Conservation (phyloP, 192 early-diverging fungal species). For the Backusella circina region DNA sequence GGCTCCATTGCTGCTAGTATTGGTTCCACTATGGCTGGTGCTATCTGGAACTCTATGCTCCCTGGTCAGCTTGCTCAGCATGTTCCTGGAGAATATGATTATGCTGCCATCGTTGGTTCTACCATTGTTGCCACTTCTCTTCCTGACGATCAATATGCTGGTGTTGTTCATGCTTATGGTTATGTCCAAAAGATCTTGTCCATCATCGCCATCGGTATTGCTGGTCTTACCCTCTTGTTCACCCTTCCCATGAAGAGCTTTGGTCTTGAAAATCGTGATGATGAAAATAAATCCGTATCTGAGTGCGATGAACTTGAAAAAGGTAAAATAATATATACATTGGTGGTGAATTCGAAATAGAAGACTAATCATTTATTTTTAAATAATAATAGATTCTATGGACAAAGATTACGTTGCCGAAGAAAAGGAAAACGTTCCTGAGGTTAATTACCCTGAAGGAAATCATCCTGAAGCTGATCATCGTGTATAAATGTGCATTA, state of each 20-base stretch:
- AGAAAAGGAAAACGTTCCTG: not conserved
- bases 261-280: slow-evolving; percentile 6
- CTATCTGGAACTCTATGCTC: slow-evolving; percentile 22
- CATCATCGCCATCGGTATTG: slow-evolving; percentile 15
- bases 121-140: not conserved
- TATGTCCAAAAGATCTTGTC: slow-evolving; percentile 16
- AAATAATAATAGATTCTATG: not conserved
- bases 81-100: slow-evolving; percentile 28
- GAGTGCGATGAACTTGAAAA: not conserved
- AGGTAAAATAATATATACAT: not conserved
- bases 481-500: not conserved
- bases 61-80: slow-evolving; percentile 15
- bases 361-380: not conserved
- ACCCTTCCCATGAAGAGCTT: slow-evolving; percentile 19
- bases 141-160: slow-evolving; percentile 18
- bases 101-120: not conserved
- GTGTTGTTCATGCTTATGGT: slow-evolving; percentile 21
- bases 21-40: slow-evolving; percentile 25
- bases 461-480: not conserved
- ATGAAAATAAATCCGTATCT: not conserved
- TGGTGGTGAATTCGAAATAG: not conserved
- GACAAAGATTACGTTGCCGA: not conserved
- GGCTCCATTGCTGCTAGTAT: slow-evolving; percentile 16
- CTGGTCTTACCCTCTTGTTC: slow-evolving; percentile 10
- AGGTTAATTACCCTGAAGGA: not conserved